Base-by-base conservation (phyloP, 2,329 filamentous ascomycete species). In the Waltergamsia citrina region DNA sequence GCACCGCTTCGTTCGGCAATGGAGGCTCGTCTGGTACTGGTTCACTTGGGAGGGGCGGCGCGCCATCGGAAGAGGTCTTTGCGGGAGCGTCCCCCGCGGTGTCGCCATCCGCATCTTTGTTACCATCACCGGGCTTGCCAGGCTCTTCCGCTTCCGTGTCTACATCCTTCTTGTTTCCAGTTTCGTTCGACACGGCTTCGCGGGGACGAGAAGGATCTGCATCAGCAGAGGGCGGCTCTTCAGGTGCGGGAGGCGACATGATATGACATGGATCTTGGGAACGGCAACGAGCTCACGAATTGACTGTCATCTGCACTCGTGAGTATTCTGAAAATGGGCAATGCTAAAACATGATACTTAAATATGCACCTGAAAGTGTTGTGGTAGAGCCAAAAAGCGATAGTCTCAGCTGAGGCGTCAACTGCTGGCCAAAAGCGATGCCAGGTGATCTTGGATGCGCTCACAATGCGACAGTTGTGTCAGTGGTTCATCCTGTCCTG, bases 1-100 rank as follows among this genome's bases (percentile, higher is more conserved):
- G 44, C 3, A 38, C 24, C 17, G 49, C 41, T 35, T 59, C 57
- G 19, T 46, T 48, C 23, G 55, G 55, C 16, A 58, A 41, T 18
- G 60, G 57, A 2, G 53, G 51, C 16, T 51, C 46, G 32, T 38
- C 42, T 8, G 45, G 41, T 4, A 37, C 32, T 16, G 49, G 26
- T 31, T 62, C 60, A 23, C 52, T 47, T 6, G 60, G 60, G 7
- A 63, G 48, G 11, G 59, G 57, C 22, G 59, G 57, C 24, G 48
- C 49, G 29, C 35, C 41, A 27, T 48, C 42, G 33, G 18, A 26
- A 20, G n/a, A 34, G 6, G 30, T 16, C 9, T 25, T 25, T 9
- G 18, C 30, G 30, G n/a, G 11, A 21, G n/a, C 14, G n/a, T 28
- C 33, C 12, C 18, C 30, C 6, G 21, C 14, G n/a, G n/a, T 34